Evolutionary conservation across 495 filamentous ascomycete genomes (phyloP).

Genomic region (Aspergillus funiculosus): DNA sequence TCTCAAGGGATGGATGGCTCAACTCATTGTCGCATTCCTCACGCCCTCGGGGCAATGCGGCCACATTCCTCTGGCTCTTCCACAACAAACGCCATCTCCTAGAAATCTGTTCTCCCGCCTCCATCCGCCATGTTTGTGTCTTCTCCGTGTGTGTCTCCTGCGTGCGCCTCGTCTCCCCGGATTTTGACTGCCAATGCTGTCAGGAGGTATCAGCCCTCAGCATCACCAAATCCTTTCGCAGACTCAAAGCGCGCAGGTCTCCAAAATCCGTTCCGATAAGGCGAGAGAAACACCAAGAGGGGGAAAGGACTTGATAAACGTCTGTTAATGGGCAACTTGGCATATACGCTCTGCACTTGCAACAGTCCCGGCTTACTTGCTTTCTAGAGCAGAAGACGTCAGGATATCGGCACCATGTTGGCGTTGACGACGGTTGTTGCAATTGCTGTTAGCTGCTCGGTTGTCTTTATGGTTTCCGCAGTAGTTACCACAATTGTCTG

Average conservation of each 20-base stretch:
- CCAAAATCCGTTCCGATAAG: not conserved
- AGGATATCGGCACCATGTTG: slow-evolving; percentile 27
- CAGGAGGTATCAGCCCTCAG: not conserved
- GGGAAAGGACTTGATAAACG: not conserved
- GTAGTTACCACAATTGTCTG: slow-evolving; percentile 35
- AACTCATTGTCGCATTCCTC: slow-evolving; percentile 34
- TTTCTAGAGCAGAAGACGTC: not conserved
- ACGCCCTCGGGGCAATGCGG: slow-evolving; percentile 26
- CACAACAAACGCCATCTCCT: slow-evolving; percentile 34
- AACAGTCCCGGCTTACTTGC: not conserved
- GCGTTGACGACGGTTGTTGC: slow-evolving; percentile 35
- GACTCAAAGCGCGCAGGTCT: not conserved
- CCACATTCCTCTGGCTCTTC: slow-evolving; percentile 31
- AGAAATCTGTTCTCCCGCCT: slow-evolving; percentile 3
- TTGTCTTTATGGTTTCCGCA: slow-evolving; percentile 32
- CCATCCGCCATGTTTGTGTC: slow-evolving; percentile 14
- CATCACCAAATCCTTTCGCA: not conserved
- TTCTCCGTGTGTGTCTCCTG: slow-evolving; percentile 15
- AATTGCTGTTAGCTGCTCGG: slow-evolving; percentile 38
- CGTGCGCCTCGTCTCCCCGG: slow-evolving; percentile 5
- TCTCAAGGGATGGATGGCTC: slow-evolving; percentile 1
- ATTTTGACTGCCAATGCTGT: not conserved
- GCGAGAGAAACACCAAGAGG: not conserved
- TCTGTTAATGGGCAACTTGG: not conserved
- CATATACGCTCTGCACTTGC: not conserved